Conservation (phyloP, 441 rosid species). For the Brassica balearica region DNA sequence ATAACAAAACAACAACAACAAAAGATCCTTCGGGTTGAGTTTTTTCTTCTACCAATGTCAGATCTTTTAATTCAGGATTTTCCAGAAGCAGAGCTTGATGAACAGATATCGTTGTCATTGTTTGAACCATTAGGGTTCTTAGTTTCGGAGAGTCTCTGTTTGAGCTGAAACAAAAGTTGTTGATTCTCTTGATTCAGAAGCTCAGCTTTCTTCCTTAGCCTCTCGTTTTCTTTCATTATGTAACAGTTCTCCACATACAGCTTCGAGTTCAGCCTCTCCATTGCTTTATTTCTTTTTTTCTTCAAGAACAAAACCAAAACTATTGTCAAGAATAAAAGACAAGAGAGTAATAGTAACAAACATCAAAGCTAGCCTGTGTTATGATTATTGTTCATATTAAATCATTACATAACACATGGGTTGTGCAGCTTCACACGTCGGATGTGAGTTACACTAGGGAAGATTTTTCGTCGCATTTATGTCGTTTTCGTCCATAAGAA, state of each 20-base stretch:
- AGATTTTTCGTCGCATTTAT: slow-evolving; percentile 38
- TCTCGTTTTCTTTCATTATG: slow-evolving; percentile 93
- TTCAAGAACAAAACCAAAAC: neutral
- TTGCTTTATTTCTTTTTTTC: slow-evolving; percentile 32
- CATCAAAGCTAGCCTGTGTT: slow-evolving; percentile 24
- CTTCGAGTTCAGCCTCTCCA: slow-evolving; percentile 93
- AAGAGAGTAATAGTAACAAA: slow-evolving; percentile 32
- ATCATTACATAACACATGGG: slow-evolving; percentile 37
- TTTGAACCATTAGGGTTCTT: slow-evolving; percentile 47
- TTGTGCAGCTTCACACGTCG: slow-evolving; percentile 47
- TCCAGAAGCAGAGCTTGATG: slow-evolving; percentile 43
- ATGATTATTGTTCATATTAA: too few relatives aligned
- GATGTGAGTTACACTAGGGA: slow-evolving; percentile 34
- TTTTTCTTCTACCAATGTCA: neutral
- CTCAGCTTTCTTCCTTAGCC: slow-evolving; percentile 92
- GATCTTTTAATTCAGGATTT: slow-evolving; percentile 15
- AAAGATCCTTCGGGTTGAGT: neutral
- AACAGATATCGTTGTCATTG: slow-evolving; percentile 24
- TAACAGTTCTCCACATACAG: slow-evolving; percentile 78
- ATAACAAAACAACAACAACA: neutral
- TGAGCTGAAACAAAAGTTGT: slow-evolving; percentile 79
- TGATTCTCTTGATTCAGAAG: slow-evolving; percentile 95
- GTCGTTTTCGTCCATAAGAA: slow-evolving; percentile 40
- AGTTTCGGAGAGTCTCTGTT: slow-evolving; percentile 67
- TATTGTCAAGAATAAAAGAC: neutral